A percentile compares a stretch with the other conserved stretches of the same genome.
Evolutionary conservation across 768 basidiomycete species (phyloP).

Genomic region (Lactarius deliciosus): DNA sequence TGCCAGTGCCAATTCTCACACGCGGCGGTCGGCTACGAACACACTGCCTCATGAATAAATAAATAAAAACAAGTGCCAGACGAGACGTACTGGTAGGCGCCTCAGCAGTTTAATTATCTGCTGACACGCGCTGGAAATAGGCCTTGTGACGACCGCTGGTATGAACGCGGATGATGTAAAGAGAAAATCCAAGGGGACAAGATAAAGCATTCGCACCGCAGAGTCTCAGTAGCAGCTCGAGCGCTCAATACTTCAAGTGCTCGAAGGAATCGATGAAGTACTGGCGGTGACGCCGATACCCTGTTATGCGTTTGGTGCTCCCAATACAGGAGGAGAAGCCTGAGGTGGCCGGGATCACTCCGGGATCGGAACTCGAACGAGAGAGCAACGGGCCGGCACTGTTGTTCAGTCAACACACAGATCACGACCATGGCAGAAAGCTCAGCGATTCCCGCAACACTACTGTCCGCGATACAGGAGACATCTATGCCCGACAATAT

Average conservation of each 20-base stretch:
- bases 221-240: conserved; percentile 48
- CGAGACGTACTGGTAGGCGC: background rate
- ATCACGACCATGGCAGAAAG: no score
- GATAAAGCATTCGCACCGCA: conserved; percentile 30
- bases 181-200: no score
- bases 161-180: background rate
- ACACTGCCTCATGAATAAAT: no score
- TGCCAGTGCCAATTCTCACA: conserved; percentile 66
- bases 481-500: no score
- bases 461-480: no score
- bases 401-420: no score
- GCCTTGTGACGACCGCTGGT: conserved; percentile 37
- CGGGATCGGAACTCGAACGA: conserved; percentile 29
- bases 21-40: no score
- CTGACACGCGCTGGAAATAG: conserved; percentile 65
- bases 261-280: conserved; percentile 52
- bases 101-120: conserved; percentile 64
- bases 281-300: no score
- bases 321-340: no score
- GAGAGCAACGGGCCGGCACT: background rate
- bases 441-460: no score
- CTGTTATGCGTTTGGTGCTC: no score
- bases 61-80: background rate
- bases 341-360: conserved; percentile 3
- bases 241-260: background rate